A percentile compares a stretch with the other conserved stretches of the same genome.
phyloP scores from a whole-genome alignment of 768 basidiomycete genomes.

The Pilatotrama ljubarskyi region DNA sequence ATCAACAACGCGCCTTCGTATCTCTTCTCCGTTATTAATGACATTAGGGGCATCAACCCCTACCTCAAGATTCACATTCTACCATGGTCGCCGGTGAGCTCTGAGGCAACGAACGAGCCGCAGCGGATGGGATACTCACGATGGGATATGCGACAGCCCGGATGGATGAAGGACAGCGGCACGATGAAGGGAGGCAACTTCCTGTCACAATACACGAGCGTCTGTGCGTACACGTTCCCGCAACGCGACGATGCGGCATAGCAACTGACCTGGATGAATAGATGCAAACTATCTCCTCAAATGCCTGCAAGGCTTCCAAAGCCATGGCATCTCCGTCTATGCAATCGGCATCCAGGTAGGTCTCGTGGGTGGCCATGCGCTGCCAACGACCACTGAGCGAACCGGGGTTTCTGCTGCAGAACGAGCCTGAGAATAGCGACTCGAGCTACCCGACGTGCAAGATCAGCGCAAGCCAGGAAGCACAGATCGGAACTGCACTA shows the following conservation, averaged over 20 bases:
- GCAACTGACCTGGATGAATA: slow-evolving; percentile 27
- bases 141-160: slow-evolving; percentile 48
- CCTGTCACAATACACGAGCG: slow-evolving; percentile 44
- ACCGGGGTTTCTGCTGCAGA: slow-evolving; percentile 38
- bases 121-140: background rate
- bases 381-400: background rate
- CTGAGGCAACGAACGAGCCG: background rate
- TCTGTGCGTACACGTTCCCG: slow-evolving; percentile 41
- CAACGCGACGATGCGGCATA: background rate
- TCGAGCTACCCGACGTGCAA: slow-evolving; percentile 68
- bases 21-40: slow-evolving; percentile 60
- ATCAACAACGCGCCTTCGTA: slow-evolving; percentile 59
- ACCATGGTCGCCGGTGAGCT: slow-evolving; percentile 74
- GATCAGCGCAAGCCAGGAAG: slow-evolving; percentile 58
- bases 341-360: slow-evolving; percentile 59
- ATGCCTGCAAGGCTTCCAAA: slow-evolving; percentile 66
- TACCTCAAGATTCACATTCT: slow-evolving; percentile 55
- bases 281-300: slow-evolving; percentile 76
- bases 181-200: slow-evolving; percentile 70
- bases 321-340: slow-evolving; percentile 59
- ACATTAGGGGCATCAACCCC: slow-evolving; percentile 61
- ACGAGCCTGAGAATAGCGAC: slow-evolving; percentile 56
- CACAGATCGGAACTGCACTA: slow-evolving; percentile 55
- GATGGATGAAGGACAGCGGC: slow-evolving; percentile 73
- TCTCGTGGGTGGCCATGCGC: background rate